Evolutionary conservation across 2,329 filamentous ascomycete genomes (phyloP), one percentile per base, ranked within the genome.

Genomic region (Trichoderma atroviride): DNA sequence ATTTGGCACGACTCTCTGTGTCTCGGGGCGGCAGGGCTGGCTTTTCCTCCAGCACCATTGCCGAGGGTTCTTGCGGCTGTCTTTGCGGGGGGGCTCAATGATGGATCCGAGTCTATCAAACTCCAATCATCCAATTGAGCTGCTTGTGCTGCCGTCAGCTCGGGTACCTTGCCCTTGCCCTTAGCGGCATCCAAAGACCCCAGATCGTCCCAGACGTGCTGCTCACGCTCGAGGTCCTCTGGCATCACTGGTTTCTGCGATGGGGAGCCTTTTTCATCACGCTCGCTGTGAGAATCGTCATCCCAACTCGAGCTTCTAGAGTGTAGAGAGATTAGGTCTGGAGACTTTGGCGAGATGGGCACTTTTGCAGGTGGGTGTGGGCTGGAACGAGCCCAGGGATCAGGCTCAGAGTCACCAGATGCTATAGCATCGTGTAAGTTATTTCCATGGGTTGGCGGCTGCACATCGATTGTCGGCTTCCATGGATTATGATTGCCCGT

Each of bases 121-220:
- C 84, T 86, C 85, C 85, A 87, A 50, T 83, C 85, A 6, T 86
- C 82, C 9, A 78, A 61, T 14, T 72, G 73, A 13, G 70, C 65
- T 31, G 73, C 33, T n/a, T 75, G 71, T 1, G 58, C 64, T 1
- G 74, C 70, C 4, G 73, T n/a, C 14, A 68, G 57, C 16, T 68
- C 69, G 19, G 53, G 22, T n/a, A 33, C 59, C 37, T 64, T 69
- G 1, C 78, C 78, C 29, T 78, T 81, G 3, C 74, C 78, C 68
- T 85, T 86, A 1, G 79, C 83, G 70, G 84, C 85, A 29, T 79
- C 78, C 5, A 75, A 65, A 0, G 75, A 73, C 6, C 78, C 79
- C 14, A 84, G 65, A 47, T 86, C 85, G 64, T 86, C 83, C 86
- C 86, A 87, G 0, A 82, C 83, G 70, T 86, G 78, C 2, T 80